Evolutionary conservation across 768 basidiomycete genomes (phyloP), one percentile per base, ranked within the genome.

Genomic region (Hericium erinaceus): DNA sequence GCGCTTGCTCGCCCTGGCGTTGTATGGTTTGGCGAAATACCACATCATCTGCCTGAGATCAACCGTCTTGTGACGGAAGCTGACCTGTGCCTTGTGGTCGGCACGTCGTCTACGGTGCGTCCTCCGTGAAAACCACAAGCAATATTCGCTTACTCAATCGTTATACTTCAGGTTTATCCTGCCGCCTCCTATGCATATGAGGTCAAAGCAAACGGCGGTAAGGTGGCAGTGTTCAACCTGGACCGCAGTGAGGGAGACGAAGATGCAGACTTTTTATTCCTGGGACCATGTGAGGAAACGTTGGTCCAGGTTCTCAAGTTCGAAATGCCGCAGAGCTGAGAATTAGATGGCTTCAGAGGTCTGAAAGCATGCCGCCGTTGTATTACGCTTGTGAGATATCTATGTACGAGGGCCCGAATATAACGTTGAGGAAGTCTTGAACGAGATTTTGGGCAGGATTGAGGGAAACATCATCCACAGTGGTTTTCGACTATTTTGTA

Each of bases 261-360:
- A 15, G 66, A 76, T 1, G 77, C 76, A 0, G 75, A 80, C 58
- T 83, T 75, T 61, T 64, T 80, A 11, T 80, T 82, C 63, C 58
- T 76, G 6, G 79, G 80, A 0, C 73, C 75, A 46, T 81, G 79
- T 61, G 78, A 78, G 63, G 68, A 72, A 20, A 73, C 67, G 7
- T 66, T 81, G 39, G 74, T 77, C 2, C 62, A 68, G 52, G 76
- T 72, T 11, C 68, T 78, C 13, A 22, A 39, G 13, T 39, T 51
- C 9, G 33, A 6, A 33, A 33, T 33, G 33, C 33, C 6, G 33
- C 7, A 7, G 33, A 8, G 33, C 33, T 33, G 33, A 33, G 33
- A 2, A 33, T 33, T 8, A 33, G 33, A 33, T 33, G 33, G 33
- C 33, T 33, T 33, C 8, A 7, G 33, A 6, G 33, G 33, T 33